These are phyloP conservation scores for Fusarium succisae DNA, from an alignment of 2,329 filamentous ascomycete species.

Conservation along the genomic window DNA sequence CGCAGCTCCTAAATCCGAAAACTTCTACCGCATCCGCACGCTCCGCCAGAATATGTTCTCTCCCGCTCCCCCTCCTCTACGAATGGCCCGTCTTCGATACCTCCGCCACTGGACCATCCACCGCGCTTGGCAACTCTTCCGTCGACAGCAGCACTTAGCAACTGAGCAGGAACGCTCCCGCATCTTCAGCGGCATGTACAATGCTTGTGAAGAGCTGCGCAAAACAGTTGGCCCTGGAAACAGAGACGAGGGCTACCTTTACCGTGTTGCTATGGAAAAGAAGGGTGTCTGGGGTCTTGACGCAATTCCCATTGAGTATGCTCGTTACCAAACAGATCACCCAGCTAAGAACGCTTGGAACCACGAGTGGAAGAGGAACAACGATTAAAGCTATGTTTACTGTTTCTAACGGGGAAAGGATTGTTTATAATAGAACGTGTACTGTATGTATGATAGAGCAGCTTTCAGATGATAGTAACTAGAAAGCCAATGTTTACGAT, in stretches of 20 bases:
- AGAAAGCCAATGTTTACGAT: not conserved
- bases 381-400: not conserved
- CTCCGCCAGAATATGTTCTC: slow-evolving; percentile 61
- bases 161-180: slow-evolving; percentile 78
- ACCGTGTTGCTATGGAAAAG: slow-evolving; percentile 90
- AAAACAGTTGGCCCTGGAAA: slow-evolving; percentile 65
- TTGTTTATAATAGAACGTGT: slow-evolving; percentile 19
- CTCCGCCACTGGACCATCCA: slow-evolving; percentile 99
- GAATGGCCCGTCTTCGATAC: slow-evolving; percentile 86
- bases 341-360: slow-evolving; percentile 88
- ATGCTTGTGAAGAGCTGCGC: slow-evolving; percentile 86
- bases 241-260: slow-evolving; percentile 76
- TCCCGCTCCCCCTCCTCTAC: slow-evolving; percentile 73
- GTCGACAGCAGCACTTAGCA: slow-evolving; percentile 71
- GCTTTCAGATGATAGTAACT: slow-evolving; percentile 3
- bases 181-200: slow-evolving; percentile 82
- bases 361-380: slow-evolving; percentile 82
- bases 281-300: slow-evolving; percentile 78
- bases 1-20: slow-evolving; percentile 47
- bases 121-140: slow-evolving; percentile 89
- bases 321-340: slow-evolving; percentile 82
- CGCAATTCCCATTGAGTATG: slow-evolving; percentile 91
- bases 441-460: slow-evolving; percentile 39
- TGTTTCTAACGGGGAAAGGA: not conserved
- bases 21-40: slow-evolving; percentile 55